These are phyloP conservation scores for Stemphylium lycopersici DNA, from an alignment of 2,329 filamentous ascomycete species.

Conservation along the genomic window DNA sequence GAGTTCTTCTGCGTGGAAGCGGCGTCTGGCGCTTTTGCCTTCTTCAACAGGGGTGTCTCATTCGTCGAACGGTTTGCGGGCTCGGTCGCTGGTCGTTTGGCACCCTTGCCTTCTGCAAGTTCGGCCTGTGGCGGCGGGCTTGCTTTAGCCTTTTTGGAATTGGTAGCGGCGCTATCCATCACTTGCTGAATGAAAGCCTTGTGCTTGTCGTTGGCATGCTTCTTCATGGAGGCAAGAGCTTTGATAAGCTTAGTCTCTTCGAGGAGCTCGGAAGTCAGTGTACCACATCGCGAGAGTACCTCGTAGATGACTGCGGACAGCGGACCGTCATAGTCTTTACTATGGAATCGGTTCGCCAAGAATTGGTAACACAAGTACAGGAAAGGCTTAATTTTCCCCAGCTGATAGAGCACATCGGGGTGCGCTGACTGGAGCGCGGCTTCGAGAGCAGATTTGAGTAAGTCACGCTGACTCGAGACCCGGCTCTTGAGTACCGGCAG, in stretches of 20 bases:
- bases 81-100: constrained; percentile 39
- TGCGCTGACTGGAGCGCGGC: constrained; percentile 55
- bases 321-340: constrained; percentile 52
- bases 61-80: constrained; percentile 20
- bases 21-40: constrained; percentile 36
- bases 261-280: constrained; percentile 64
- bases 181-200: constrained; percentile 67
- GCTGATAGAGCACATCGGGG: constrained; percentile 52
- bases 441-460: constrained; percentile 60
- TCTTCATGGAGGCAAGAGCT: constrained; percentile 67
- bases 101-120: constrained; percentile 33
- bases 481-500: constrained; percentile 61
- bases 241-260: constrained; percentile 71
- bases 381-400: constrained; percentile 49
- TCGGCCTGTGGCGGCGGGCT: constrained; percentile 35
- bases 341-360: constrained; percentile 55
- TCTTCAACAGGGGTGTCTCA: constrained; percentile 34
- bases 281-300: constrained; percentile 67
- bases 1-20: constrained; percentile 27
- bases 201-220: constrained; percentile 69
- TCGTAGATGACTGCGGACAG: constrained; percentile 53
- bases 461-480: constrained; percentile 63
- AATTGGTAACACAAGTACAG: constrained; percentile 57
- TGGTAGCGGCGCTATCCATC: constrained; percentile 52
- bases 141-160: constrained; percentile 48